Base-by-base conservation (phyloP, 2,329 filamentous ascomycete species). In the Nothomitra cinnamomea region DNA sequence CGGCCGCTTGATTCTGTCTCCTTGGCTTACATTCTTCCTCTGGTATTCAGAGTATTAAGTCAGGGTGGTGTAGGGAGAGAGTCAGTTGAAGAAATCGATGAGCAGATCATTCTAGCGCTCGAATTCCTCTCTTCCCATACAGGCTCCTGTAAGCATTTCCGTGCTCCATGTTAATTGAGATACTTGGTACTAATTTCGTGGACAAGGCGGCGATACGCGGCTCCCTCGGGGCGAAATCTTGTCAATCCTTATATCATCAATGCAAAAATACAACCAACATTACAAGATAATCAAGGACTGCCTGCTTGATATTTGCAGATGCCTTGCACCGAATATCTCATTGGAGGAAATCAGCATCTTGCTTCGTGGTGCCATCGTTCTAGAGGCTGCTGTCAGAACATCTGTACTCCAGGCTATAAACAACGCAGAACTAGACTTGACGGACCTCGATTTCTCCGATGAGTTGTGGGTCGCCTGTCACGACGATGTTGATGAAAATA, bases 251-350 rank as follows among this genome's bases (percentile, higher is more conserved):
- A 82, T 95, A 54, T 73, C 73, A 45, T 83, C 88, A 1, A 94
- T 98, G 85, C 86, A 94, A 64, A 77, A 71, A 56, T 95, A 94
- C 65, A 83, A 81, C 45, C 88, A 94, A 63, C 92, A 98, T 67
- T 95, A 95, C 72, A 95, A 95, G 68, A 73, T 89, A 55, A 80
- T 95, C 68, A 95, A 90, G 66, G 92, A 98, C 67, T 94, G 87
- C 62, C 78, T 98, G 58, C 76, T 84, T 53, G 87, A 96, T 65
- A 77, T 94, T 58, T 87, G 86, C 61, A 82, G 88, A 56, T 89
- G 83, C 58, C 76, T 96, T 52, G 84, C 90, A 2, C 80, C 85
- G 1, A 95, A 87, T 61, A 88, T 95, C 59, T 81, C 67, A 54
- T 65, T 73, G 2, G 68, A 76, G 1, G 94, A 98, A 68, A 82